A percentile compares a stretch with the other conserved stretches of the same genome.
These are phyloP conservation scores for Lactarius quietus DNA, from an alignment of 768 basidiomycete species.

Conservation along the genomic window DNA sequence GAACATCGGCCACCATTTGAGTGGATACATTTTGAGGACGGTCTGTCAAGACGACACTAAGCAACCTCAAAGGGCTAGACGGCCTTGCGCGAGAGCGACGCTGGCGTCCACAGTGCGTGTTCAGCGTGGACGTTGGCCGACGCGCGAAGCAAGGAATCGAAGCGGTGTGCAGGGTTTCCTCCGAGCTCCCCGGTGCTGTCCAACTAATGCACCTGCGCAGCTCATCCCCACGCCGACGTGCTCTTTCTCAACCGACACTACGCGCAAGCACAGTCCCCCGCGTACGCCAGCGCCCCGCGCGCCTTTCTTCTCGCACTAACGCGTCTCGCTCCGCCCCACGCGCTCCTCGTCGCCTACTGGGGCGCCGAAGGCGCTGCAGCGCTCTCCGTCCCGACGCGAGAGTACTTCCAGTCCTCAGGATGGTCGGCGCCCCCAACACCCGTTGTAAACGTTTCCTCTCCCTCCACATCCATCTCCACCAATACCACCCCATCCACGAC, in stretches of 20 bases:
- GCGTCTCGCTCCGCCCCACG: slow-evolving; percentile 63
- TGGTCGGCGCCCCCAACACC: slow-evolving; percentile 58
- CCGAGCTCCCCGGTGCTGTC: not conserved
- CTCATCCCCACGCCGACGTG: slow-evolving; percentile 77
- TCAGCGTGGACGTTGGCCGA: slow-evolving; percentile 76
- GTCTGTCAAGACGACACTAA: slow-evolving; percentile 72
- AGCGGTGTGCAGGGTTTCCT: slow-evolving; percentile 54
- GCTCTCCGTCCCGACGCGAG: slow-evolving; percentile 74
- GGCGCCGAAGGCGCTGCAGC: slow-evolving; percentile 77
- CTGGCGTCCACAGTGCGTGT: slow-evolving; percentile 79
- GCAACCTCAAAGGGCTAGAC: slow-evolving; percentile 74
- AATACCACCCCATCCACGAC: not conserved
- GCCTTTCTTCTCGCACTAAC: slow-evolving; percentile 74
- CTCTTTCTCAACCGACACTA: slow-evolving; percentile 76
- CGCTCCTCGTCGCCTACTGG: slow-evolving; percentile 79
- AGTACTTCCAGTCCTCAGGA: slow-evolving; percentile 82
- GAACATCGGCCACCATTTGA: slow-evolving; percentile 59
- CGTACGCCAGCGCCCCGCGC: slow-evolving; percentile 63
- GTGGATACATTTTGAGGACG: slow-evolving; percentile 84
- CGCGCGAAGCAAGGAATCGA: slow-evolving; percentile 74
- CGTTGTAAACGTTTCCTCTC: slow-evolving; percentile 27
- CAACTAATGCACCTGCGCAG: slow-evolving; percentile 37
- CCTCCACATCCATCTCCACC: slow-evolving; percentile 22
- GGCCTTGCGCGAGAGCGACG: slow-evolving; percentile 79
- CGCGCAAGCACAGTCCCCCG: slow-evolving; percentile 56